These are phyloP conservation scores for Xerocomellus intermedius DNA, from an alignment of 768 basidiomycete species.

Conservation along the genomic window DNA sequence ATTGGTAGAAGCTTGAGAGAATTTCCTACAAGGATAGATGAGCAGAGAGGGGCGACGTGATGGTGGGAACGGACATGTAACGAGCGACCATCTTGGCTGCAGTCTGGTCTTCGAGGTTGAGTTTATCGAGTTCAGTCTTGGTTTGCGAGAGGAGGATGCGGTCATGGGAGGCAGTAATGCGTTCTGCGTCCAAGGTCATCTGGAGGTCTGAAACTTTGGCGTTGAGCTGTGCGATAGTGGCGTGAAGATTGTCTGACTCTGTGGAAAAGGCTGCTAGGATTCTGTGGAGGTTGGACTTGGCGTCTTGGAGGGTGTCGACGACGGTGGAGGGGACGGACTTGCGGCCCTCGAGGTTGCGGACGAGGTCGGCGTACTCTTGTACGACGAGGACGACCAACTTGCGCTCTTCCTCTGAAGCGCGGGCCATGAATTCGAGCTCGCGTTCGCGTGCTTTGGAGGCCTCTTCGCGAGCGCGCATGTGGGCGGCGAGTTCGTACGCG, in stretches of 20 bases:
- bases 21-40: constrained; percentile 53
- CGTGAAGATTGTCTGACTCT: constrained; percentile 46
- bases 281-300: constrained; percentile 47
- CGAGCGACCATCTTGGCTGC: constrained; percentile 82
- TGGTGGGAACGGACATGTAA: constrained; percentile 63
- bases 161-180: constrained; percentile 40
- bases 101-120: constrained; percentile 63
- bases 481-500: constrained; percentile 56
- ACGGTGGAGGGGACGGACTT: constrained; percentile 31
- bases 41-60: background rate
- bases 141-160: constrained; percentile 45
- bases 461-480: constrained; percentile 55
- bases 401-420: constrained; percentile 53
- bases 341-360: constrained; percentile 58
- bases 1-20: constrained; percentile 74
- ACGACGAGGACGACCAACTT: constrained; percentile 64
- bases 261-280: constrained; percentile 49
- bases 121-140: constrained; percentile 52
- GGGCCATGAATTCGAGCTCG: constrained; percentile 45
- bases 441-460: constrained; percentile 48
- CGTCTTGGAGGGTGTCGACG: constrained; percentile 44
- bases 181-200: constrained; percentile 46
- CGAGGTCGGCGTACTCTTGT: constrained; percentile 73
- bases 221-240: constrained; percentile 42
- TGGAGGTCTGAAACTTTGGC: constrained; percentile 43